These are phyloP conservation scores for Paspalum vaginatum DNA, from an alignment of 176 grass and related monocot genomes.

Conservation along the genomic window DNA sequence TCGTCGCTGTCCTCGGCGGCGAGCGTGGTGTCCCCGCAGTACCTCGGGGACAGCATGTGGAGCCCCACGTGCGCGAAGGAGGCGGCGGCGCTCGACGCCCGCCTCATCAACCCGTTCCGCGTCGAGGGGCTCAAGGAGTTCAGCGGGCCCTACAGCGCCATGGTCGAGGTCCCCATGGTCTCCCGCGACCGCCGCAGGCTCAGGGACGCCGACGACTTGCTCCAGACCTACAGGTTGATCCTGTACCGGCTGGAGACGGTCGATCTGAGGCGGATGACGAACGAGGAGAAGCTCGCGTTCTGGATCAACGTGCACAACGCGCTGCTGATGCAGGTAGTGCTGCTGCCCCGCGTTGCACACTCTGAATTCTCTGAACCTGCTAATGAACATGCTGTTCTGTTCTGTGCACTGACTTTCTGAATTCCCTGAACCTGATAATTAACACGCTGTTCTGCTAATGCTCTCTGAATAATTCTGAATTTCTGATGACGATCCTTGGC, in stretches of 20 bases:
- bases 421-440: neutral
- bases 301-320: constrained; percentile 97
- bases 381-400: neutral
- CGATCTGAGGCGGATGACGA: constrained; percentile 70
- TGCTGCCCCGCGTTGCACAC: neutral
- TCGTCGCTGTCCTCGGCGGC: constrained; percentile 65
- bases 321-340: constrained; percentile 87
- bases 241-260: constrained; percentile 66
- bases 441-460: constrained; percentile 1
- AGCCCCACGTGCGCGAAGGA: constrained; percentile 56
- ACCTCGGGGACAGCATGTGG: constrained; percentile 61
- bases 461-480: neutral
- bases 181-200: constrained; percentile 55
- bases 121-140: constrained; percentile 93
- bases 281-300: constrained; percentile 83
- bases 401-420: too few relatives aligned
- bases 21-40: constrained; percentile 63
- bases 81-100: constrained; percentile 66
- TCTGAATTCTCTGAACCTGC: neutral
- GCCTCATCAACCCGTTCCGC: constrained; percentile 88
- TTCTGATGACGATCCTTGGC: constrained; percentile 5
- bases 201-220: constrained; percentile 66
- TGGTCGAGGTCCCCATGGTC: constrained; percentile 85
- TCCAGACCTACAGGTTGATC: constrained; percentile 73
- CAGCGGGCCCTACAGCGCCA: constrained; percentile 80